Evolutionary conservation across 75 land plant species (phyloP), one percentile per base, ranked within the genome.

Genomic region (Pinus tabuliformis): DNA sequence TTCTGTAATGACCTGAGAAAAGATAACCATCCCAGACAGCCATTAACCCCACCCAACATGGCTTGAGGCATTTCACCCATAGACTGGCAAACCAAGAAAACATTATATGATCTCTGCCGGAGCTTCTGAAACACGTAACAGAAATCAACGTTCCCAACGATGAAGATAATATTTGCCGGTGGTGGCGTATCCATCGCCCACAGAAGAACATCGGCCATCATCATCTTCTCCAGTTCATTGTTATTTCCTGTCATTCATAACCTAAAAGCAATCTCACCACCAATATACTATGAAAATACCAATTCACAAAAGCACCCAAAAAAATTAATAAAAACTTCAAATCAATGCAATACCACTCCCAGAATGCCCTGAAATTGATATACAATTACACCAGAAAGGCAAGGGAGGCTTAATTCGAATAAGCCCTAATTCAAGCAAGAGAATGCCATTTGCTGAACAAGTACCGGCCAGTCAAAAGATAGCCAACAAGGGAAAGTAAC

Each of bases 101-200:
- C 70, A 65, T 65, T 65, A 65, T 65, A 65, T 1, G 37, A 33
- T 65, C 20, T 65, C 70, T 65, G 42, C n/a, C 20, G 70, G 30
- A 65, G 70, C 70, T 65, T 65, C 20, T 65, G 42, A 36, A 65
- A 17, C 20, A 65, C 70, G 18, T 65, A 65, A 20, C 42, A 36
- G 18, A 65, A 65, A 65, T 65, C 70, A 0, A 36, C 70, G 37
- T 37, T 65, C 70, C 70, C 70, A 17, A 33, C 70, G 24, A 65
- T 17, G 21, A 65, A 37, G 37, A 65, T 65, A 39, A 65, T 65
- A 65, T 65, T 36, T 15, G 33, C 70, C 17, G 70, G 70, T 37
- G 70, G 70, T 4, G 70, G 70, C 45, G 37, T 39, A 6, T 65
- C 70, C 70, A 65, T 65, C 16, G 70, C 70, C 70, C 70, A 65